Evolutionary conservation across 2,329 filamentous ascomycete genomes (phyloP).

Genomic region (Emmonsia crescens): DNA sequence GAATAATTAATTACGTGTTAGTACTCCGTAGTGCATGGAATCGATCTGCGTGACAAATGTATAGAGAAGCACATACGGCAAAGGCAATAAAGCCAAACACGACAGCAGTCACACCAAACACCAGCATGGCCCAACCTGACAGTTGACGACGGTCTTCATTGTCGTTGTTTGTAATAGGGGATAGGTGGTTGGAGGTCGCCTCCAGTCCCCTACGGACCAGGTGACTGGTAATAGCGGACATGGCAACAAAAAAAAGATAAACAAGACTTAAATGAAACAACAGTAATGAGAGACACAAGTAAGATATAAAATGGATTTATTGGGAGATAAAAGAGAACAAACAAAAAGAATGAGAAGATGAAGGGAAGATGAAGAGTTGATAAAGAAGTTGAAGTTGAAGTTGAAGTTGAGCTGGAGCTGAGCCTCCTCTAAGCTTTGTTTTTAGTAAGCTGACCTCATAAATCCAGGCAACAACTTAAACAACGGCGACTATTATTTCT

Average conservation of each 20-base stretch:
- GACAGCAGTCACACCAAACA: conserved; percentile 17
- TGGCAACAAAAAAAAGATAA: conserved; percentile 7
- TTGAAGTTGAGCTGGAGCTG: not conserved
- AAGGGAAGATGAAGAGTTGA: not conserved
- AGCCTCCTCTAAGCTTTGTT: too few species aligned
- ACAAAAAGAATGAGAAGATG: not conserved
- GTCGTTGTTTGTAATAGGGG: conserved; percentile 6
- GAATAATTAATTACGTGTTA: not conserved
- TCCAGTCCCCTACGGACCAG: conserved; percentile 30
- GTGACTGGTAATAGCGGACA: conserved; percentile 21
- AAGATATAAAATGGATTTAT: not conserved
- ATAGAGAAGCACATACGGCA: not conserved
- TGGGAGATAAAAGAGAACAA: not conserved
- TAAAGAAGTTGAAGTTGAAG: too few species aligned
- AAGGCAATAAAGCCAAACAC: conserved; percentile 14
- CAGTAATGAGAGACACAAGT: not conserved
- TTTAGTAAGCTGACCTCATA: not conserved
- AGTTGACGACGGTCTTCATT: conserved; percentile 16
- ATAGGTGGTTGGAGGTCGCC: conserved; percentile 18
- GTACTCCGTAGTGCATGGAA: not conserved
- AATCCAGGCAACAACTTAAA: not conserved
- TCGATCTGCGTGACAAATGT: not conserved
- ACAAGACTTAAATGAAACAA: not conserved
- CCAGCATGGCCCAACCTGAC: conserved; percentile 18
- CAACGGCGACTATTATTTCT: not conserved